Conservation (phyloP, 345 rosid genomes). For the Aquilaria yunnanensis region DNA sequence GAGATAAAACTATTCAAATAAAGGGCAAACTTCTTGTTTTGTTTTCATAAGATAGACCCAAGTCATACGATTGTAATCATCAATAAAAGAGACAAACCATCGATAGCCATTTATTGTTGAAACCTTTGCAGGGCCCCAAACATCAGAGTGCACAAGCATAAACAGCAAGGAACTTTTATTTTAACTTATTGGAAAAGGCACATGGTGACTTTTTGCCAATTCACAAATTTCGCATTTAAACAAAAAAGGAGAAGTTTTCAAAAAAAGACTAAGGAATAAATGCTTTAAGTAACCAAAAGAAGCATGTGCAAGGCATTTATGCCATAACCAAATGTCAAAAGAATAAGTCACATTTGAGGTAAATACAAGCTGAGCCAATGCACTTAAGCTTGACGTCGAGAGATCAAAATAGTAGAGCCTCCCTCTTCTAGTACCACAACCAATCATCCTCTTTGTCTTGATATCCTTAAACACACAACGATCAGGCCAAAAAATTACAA, state of each 20-base stretch:
- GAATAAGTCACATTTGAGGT: not conserved
- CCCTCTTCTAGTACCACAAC: not conserved
- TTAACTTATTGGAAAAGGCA: too few species aligned
- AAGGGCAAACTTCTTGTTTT: too few species aligned
- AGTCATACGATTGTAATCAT: constrained; percentile 6
- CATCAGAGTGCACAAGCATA: not conserved
- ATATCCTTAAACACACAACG: constrained; percentile 8
- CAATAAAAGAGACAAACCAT: constrained; percentile 6
- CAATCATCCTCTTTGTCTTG: not conserved
- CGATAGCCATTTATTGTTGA: not conserved
- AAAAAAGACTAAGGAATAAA: not conserved
- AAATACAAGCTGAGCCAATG: not conserved
- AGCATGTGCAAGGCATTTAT: not conserved
- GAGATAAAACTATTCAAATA: not conserved
- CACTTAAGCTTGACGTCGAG: not conserved
- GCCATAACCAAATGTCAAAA: not conserved
- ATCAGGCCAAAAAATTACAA: constrained; percentile 6
- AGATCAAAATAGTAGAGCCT: not conserved
- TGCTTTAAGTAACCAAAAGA: not conserved
- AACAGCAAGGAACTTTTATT: not conserved
- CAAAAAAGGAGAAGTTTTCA: too few species aligned
- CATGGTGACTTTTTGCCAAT: too few species aligned
- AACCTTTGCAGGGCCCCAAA: not conserved
- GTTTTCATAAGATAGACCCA: not conserved
- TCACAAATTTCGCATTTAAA: too few species aligned